Percentiles rank a stretch among this genome's conserved stretches.
These are phyloP conservation scores for Linaria vulgaris DNA, from an alignment of 257 asterid genomes.

Conservation along the genomic window DNA sequence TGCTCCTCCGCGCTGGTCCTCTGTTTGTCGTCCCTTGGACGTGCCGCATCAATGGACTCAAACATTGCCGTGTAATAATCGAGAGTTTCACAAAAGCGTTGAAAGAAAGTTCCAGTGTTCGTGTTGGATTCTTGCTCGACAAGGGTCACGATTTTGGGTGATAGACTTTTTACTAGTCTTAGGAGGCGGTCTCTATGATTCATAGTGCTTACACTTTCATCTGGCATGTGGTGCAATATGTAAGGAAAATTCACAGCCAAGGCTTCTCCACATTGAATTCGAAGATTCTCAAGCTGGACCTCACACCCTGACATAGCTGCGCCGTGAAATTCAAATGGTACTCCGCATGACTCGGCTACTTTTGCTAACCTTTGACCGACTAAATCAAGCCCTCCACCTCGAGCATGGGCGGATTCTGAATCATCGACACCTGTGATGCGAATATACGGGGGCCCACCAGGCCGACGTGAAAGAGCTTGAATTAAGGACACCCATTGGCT, in stretches of 20 bases:
- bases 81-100: constrained; percentile 66
- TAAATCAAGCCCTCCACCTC: constrained; percentile 83
- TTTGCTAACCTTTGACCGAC: constrained; percentile 65
- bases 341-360: constrained; percentile 63
- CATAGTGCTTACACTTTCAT: constrained; percentile 80
- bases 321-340: constrained; percentile 75
- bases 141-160: constrained; percentile 81
- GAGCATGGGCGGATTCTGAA: constrained; percentile 69
- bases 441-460: constrained; percentile 52
- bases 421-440: constrained; percentile 68
- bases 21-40: constrained; percentile 64
- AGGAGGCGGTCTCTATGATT: constrained; percentile 83
- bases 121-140: constrained; percentile 91
- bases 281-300: constrained; percentile 55
- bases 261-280: constrained; percentile 67
- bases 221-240: constrained; percentile 92
- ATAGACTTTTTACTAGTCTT: constrained; percentile 67
- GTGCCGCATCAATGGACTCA: constrained; percentile 76
- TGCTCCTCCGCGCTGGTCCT: constrained; percentile 80
- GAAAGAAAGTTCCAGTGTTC: constrained; percentile 66
- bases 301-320: constrained; percentile 75
- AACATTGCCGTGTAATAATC: constrained; percentile 90
- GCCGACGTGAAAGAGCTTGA: constrained; percentile 41
- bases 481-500: constrained; percentile 83
- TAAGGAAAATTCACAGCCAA: constrained; percentile 84